Evolutionary conservation across 2,329 filamentous ascomycete genomes (phyloP), one percentile per base, ranked within the genome.

Genomic region (Exophiala mesophila): DNA sequence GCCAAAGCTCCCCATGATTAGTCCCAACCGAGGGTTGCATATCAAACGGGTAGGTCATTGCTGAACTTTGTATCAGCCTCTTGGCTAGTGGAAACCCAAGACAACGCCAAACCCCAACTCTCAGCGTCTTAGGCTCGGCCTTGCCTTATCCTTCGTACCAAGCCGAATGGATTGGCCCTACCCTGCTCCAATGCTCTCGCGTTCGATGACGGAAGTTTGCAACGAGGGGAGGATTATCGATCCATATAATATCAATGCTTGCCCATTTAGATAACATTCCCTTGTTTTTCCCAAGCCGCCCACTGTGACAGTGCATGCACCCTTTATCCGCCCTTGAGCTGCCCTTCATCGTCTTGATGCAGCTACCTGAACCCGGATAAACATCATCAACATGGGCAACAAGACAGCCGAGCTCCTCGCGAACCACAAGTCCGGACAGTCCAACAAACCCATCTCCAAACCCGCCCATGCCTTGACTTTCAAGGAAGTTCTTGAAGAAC

Each of bases 391-490:
- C 17, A 34, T 34, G 32, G 32, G 32, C 7, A 34, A 34, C 32
- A 34, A 34, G 17, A 34, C 32, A 34, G n/a, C 10, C 7, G 29
- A 34, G 32, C 32, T 34, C 32, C 32, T 34, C 8, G 32, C 32
- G 18, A n/a, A 17, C 13, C 67, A 69, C 54, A 59, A 61, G 20
- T 68, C 68, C 19, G 68, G 68, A 16, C 69, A 71, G 55, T 59
- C 65, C 16, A 73, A 72, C 52, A 70, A 67, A 48, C 76, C 74
- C 24, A 63, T 86, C 28, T 74, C 77, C 6, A 66, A 69, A 23
- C 81, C 81, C 10, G 78, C 82, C 5, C 82, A 87, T 59, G 68
- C 76, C 33, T 67, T 87, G 36, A 59, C 69, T n/a, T 67, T 67
- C 54, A 65, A 71, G 15, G 62, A 71, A 21, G 71, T 80, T 23